Percentiles rank a stretch among this genome's conserved stretches.
Evolutionary conservation across 2,329 filamentous ascomycete species (phyloP).

Genomic region (Sporothrix pseudoabietina): DNA sequence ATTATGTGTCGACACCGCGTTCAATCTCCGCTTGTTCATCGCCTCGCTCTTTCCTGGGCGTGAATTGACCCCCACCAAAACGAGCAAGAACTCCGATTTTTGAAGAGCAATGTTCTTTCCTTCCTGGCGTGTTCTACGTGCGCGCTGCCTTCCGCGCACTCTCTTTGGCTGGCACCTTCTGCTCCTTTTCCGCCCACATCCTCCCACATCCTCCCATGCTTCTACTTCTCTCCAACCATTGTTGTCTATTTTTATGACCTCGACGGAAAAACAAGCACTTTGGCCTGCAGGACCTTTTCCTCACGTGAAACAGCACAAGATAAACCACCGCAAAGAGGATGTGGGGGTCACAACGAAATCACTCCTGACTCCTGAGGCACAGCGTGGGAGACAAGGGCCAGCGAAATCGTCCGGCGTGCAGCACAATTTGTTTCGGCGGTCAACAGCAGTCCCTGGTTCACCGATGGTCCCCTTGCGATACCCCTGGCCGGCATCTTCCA

Average conservation of each 20-base stretch:
- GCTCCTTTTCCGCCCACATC: background rate
- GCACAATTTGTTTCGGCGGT: background rate
- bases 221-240: background rate
- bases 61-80: slow-evolving; percentile 15
- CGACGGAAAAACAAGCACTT: background rate
- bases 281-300: slow-evolving; percentile 11
- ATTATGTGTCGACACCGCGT: background rate
- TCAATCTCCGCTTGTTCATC: background rate
- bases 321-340: background rate
- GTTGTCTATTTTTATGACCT: background rate
- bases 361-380: background rate
- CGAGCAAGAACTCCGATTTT: background rate
- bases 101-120: background rate
- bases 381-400: background rate
- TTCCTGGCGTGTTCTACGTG: background rate
- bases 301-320: slow-evolving; percentile 21
- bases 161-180: background rate
- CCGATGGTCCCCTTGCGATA: background rate
- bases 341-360: background rate
- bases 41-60: background rate
- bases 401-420: background rate
- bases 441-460: background rate
- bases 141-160: background rate
- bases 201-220: slow-evolving; percentile 10
- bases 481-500: background rate